Conservation (phyloP, 306 rosid genomes). For the Citrullus mucosospermus region DNA sequence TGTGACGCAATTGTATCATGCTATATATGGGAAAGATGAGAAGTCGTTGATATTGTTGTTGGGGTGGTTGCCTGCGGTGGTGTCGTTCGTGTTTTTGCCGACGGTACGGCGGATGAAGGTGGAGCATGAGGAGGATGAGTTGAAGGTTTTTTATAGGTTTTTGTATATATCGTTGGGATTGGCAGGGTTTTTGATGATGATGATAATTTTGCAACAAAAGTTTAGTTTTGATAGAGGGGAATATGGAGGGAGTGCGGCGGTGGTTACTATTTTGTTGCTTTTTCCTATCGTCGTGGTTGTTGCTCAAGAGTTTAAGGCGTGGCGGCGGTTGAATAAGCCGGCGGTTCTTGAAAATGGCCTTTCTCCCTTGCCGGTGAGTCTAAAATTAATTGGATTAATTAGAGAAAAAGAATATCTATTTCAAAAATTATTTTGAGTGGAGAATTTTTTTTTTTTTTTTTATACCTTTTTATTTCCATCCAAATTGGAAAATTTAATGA, state of each 20-base stretch:
- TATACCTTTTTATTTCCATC: no score
- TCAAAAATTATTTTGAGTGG: no score
- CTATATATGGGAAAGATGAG: slow-evolving; percentile 38
- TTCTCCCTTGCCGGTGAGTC: neutral
- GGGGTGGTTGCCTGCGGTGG: slow-evolving; percentile 61
- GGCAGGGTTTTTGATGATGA: slow-evolving; percentile 43
- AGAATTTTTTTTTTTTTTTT: no score
- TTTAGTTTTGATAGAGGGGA: slow-evolving; percentile 23
- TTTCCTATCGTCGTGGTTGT: slow-evolving; percentile 43
- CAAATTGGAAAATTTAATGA: no score
- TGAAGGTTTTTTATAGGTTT: slow-evolving; percentile 41
- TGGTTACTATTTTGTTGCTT: slow-evolving; percentile 34
- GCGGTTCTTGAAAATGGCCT: neutral
- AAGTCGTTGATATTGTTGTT: slow-evolving; percentile 41
- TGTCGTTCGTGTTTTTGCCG: slow-evolving; percentile 37
- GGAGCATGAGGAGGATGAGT: slow-evolving; percentile 24
- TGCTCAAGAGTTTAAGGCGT: slow-evolving; percentile 25
- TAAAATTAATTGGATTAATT: no score
- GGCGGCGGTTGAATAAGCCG: neutral
- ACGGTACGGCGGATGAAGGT: slow-evolving; percentile 39
- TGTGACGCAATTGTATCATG: slow-evolving; percentile 45
- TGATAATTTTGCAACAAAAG: slow-evolving; percentile 35
- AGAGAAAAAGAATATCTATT: no score
- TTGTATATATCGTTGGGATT: slow-evolving; percentile 45
- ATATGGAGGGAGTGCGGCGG: slow-evolving; percentile 34